Evolutionary conservation across 768 basidiomycete genomes (phyloP), one percentile per base, ranked within the genome.

Genomic region (Amanita molliuscula): DNA sequence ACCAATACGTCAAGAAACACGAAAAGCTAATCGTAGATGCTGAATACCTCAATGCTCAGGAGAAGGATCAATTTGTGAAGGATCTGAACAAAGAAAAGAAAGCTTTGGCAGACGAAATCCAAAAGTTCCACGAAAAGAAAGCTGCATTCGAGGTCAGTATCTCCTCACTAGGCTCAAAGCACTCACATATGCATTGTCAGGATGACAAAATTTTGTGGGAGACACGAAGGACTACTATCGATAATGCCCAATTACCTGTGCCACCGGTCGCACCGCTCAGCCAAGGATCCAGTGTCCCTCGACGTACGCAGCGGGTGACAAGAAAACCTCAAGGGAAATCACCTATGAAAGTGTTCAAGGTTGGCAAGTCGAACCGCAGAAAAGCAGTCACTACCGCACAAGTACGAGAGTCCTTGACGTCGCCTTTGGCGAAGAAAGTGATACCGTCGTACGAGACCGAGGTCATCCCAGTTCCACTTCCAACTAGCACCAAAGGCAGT

Each of bases 201-300:
- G 83, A 88, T 54, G 86, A 88, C 61, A 84, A 78, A 58, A 75
- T 82, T n/a, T 67, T 73, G n/a, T 87, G 82, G 85, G 74, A 82
- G 50, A 75, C 79, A 0, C 72, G 82, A 42, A 68, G 67, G 60
- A 81, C 85, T 72, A 10, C 23, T 16, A 25, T 47, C 13, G 36
- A 47, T 8, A 37, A 47, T 1, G 20, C 34, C 6, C 15, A 15
- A 25, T 21, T 33, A 35, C 31, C 15, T 3, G 13, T 31, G 20
- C 10, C 42, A 43, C 11, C 28, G 15, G 16, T 31, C 6, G 25
- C 26, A 15, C 28, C 6, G 15, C 10, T 18, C 6, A 37, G 11
- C 11, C 48, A 44, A 50, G 21, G n/a, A 23, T 9, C 11, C 2
- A 26, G 1, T 45, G 53, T 34, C 56, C 47, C 45, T 47, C 60